These are phyloP conservation scores for Lachnellula occidentalis DNA, from an alignment of 2,329 filamentous ascomycete species.

Conservation along the genomic window DNA sequence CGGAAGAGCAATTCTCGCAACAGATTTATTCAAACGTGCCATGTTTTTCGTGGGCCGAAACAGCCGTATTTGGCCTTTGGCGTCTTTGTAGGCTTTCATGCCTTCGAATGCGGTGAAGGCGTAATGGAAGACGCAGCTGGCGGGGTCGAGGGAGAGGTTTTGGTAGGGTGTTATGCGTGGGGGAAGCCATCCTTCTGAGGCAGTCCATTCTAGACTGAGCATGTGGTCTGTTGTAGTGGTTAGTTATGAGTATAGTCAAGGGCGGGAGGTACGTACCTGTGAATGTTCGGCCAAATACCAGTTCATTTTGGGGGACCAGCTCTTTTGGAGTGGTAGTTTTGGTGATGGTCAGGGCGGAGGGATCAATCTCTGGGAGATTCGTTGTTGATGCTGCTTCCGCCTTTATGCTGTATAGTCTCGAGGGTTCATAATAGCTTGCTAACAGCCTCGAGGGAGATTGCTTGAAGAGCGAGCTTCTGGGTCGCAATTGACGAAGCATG, in stretches of 20 bases:
- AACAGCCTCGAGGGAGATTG: conserved; percentile 30
- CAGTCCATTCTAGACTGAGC: conserved; percentile 91
- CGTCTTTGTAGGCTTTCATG: conserved; percentile 98
- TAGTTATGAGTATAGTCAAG: conserved; percentile 1
- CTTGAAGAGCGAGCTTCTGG: conserved; percentile 36
- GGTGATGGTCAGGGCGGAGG: conserved; percentile 68
- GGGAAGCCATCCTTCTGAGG: conserved; percentile 64
- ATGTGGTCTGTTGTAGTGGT: conserved; percentile 72
- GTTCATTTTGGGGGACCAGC: conserved; percentile 67
- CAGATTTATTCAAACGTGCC: conserved; percentile 86
- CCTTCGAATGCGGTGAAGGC: conserved; percentile 98
- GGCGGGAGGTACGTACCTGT: conserved; percentile 55
- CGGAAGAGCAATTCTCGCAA: conserved; percentile 85
- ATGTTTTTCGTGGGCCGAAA: conserved; percentile 98
- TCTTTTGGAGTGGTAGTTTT: conserved; percentile 71
- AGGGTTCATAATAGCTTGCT: conserved; percentile 31
- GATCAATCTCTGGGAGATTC: conserved; percentile 65
- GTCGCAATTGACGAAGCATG: conserved; percentile 44
- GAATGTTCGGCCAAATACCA: conserved; percentile 87
- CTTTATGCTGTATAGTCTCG: conserved; percentile 47
- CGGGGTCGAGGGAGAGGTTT: conserved; percentile 92
- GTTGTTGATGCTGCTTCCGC: conserved; percentile 21
- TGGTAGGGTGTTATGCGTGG: conserved; percentile 90
- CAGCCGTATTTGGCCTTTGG: conserved; percentile 68
- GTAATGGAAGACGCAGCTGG: conserved; percentile 97